Evolutionary conservation across 1,284 basidiomycete species (phyloP).

Genomic region (Trichosporon sp.): DNA sequence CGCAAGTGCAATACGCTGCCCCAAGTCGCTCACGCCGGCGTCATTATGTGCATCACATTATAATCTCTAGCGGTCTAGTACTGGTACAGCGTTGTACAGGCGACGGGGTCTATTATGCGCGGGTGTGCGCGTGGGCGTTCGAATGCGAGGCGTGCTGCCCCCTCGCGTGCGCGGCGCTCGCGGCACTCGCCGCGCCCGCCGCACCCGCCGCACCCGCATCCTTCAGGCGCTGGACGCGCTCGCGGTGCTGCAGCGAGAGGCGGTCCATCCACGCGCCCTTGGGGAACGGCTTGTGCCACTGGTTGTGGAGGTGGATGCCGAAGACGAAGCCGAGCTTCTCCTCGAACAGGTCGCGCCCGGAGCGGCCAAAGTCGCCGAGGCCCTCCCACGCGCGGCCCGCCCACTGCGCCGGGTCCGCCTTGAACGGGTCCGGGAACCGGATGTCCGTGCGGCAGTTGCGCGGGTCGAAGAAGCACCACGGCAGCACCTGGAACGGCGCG

Average conservation of each 20-base stretch:
- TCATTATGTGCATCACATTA: background rate
- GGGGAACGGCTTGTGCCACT: constrained; percentile 80
- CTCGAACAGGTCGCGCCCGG: constrained; percentile 54
- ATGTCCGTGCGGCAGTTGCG: constrained; percentile 85
- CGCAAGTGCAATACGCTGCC: no score
- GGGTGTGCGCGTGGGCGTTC: background rate
- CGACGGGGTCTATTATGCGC: background rate
- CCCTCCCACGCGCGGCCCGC: constrained; percentile 60
- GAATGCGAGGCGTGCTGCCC: no score
- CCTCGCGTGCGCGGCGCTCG: no score
- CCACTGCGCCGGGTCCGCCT: constrained; percentile 58
- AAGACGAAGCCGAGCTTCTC: constrained; percentile 66
- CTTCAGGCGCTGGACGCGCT: constrained; percentile 24
- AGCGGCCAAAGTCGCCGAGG: constrained; percentile 54
- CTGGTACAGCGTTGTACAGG: background rate
- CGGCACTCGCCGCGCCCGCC: no score
- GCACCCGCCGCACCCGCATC: background rate
- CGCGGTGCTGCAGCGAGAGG: constrained; percentile 62
- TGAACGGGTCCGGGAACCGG: constrained; percentile 82
- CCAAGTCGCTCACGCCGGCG: no score
- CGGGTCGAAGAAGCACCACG: constrained; percentile 87
- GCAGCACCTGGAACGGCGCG: constrained; percentile 80
- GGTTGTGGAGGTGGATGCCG: constrained; percentile 85
- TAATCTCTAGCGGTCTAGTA: background rate
- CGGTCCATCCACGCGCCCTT: constrained; percentile 73